phyloP scores from a whole-genome alignment of 2,329 filamentous ascomycete species.

The Ophioceras dolichostomum region DNA sequence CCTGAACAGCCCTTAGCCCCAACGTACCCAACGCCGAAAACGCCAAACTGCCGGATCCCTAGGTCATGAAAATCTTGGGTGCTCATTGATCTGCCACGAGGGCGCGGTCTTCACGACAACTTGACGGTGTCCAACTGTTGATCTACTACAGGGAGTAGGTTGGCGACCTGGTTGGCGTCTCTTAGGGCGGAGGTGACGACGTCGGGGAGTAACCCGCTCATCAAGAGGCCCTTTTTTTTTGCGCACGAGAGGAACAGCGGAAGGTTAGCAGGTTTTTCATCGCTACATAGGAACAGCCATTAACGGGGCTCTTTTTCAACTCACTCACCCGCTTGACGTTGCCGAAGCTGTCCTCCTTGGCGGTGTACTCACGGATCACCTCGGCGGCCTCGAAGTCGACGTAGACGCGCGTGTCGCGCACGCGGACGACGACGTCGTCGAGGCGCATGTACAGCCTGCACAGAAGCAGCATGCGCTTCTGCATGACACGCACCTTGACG shows the following conservation, averaged over 20 bases:
- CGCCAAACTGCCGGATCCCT: too few relatives aligned
- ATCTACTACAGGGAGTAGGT: conserved; percentile 59
- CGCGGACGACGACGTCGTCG: conserved; percentile 76
- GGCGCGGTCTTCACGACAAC: conserved; percentile 7
- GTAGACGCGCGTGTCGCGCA: conserved; percentile 85
- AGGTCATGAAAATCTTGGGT: too few relatives aligned
- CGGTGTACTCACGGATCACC: conserved; percentile 80
- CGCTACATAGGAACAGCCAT: too few relatives aligned
- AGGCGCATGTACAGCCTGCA: conserved; percentile 84
- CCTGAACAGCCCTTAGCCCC: too few relatives aligned
- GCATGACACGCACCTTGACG: conserved; percentile 89
- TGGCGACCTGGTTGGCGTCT: conserved; percentile 65
- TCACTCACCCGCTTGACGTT: conserved; percentile 55
- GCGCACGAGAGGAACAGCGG: not conserved
- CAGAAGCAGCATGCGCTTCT: conserved; percentile 72
- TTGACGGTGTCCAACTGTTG: conserved; percentile 42
- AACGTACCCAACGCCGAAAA: too few relatives aligned
- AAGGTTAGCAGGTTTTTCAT: not conserved
- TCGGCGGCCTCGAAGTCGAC: conserved; percentile 72
- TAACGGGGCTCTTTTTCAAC: not conserved
- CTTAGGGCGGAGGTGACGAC: conserved; percentile 66
- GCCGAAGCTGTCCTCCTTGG: conserved; percentile 73
- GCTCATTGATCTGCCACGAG: too few relatives aligned
- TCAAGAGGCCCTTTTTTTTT: conserved; percentile 30
- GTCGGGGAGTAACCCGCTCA: conserved; percentile 44